phyloP scores from a whole-genome alignment of 768 basidiomycete genomes.

The Boletus fagicola region DNA sequence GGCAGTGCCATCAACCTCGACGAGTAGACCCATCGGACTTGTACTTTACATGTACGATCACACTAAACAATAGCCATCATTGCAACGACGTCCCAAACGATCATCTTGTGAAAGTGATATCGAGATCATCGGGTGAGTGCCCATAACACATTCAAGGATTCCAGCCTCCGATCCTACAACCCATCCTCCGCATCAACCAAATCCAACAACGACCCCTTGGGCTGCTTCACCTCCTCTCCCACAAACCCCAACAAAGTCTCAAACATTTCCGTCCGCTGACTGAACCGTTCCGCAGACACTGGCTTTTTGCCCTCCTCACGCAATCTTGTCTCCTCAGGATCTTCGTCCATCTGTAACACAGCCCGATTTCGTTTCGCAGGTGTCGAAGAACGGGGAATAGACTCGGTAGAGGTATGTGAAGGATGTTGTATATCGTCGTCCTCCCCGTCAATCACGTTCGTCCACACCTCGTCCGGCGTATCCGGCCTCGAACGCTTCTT shows the following conservation, averaged over 20 bases:
- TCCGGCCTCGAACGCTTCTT: constrained; percentile 46
- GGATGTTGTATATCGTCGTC: constrained; percentile 14
- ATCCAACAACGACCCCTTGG: constrained; percentile 59
- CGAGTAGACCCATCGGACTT: constrained; percentile 41
- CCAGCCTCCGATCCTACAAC: constrained; percentile 11
- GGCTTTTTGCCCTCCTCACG: constrained; percentile 31
- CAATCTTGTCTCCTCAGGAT: constrained; percentile 24
- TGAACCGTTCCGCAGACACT: constrained; percentile 50
- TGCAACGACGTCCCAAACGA: background rate
- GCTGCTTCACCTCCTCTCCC: constrained; percentile 63
- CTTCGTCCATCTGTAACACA: constrained; percentile 29
- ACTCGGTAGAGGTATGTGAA: constrained; percentile 3
- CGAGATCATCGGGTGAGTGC: background rate
- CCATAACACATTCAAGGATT: background rate
- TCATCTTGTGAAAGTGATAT: background rate
- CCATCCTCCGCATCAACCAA: constrained; percentile 47
- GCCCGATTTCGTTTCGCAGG: constrained; percentile 22
- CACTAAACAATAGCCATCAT: background rate
- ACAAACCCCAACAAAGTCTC: constrained; percentile 65
- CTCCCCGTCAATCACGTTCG: constrained; percentile 40
- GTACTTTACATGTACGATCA: constrained; percentile 1
- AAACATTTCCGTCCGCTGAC: constrained; percentile 68
- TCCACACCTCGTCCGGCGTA: constrained; percentile 43
- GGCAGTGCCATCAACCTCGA: constrained; percentile 92
- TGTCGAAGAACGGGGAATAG: background rate